phyloP scores from a whole-genome alignment of 148 eudicot species.

The Rhododendron williamsianum region DNA sequence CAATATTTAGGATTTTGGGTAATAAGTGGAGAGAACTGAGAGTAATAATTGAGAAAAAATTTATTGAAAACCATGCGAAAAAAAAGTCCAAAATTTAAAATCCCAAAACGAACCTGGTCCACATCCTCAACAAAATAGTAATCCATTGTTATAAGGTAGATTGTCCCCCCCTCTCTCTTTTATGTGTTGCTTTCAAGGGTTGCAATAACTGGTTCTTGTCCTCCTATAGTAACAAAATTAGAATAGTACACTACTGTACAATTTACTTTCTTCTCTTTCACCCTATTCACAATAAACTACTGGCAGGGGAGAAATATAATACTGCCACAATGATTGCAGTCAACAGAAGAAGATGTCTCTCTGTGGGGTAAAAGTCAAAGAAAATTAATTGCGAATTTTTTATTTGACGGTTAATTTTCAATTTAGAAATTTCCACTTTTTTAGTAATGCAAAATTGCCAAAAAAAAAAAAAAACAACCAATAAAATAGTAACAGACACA shows the following conservation, averaged over 20 bases:
- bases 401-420: neutral
- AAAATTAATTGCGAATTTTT: neutral
- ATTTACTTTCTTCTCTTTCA: neutral
- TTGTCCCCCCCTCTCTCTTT: neutral
- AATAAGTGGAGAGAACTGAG: too few species aligned
- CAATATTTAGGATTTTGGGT: too few species aligned
- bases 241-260: neutral
- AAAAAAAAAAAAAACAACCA: neutral
- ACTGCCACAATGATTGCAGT: neutral
- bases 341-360: neutral
- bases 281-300: neutral
- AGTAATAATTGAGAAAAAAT: too few species aligned
- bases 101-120: too few species aligned
- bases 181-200: neutral
- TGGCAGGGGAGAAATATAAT: neutral
- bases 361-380: neutral
- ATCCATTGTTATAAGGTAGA: neutral
- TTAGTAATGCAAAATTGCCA: neutral
- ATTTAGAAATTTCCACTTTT: neutral
- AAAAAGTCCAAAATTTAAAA: too few species aligned
- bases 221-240: neutral
- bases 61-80: too few species aligned
- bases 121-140: neutral
- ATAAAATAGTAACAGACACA: neutral
- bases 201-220: neutral